Evolutionary conservation across 108 stramenopile genomes (phyloP), one percentile per base, ranked within the genome.

Genomic region (Cyclotella kingstonii): DNA sequence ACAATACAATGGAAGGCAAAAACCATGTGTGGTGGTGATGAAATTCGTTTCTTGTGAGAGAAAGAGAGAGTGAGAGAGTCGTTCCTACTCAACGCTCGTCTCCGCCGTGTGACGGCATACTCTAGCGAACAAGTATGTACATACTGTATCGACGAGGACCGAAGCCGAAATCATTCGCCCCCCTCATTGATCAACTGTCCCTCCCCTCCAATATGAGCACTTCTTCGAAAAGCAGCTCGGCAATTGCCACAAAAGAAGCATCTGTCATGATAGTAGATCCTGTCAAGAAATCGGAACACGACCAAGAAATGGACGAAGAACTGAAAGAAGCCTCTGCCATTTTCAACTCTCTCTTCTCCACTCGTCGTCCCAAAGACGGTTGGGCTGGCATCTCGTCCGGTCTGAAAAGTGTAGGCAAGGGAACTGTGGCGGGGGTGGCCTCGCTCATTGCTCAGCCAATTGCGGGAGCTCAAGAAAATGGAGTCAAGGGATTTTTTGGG

Each of bases 371-470:
- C 18, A 91, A 91, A 69, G 93, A 94, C 76, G 86, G 86, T 0
- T 87, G 84, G 81, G 93, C 93, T 7, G 93, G 93, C 14, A 30
- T 94, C 7, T 63, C 76, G 11, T 84, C 82, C 15, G 93, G 87
- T 15, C 57, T 89, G 2, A 94, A 94, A 51, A 78, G 73, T 17
- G 64, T 86, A 15, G 79, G 70, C 43, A 94, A 90, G 53, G 93
- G 93, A 0, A 87, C 83, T 3, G 79, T 82, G 17, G 89, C 86
- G 19, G 94, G 94, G 17, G 68, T 83, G 1, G 89, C 82, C 12
- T 83, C 83, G 3, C 79, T 92, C 19, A 65, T 95, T 7, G 89
- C 87, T 1, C 84, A 86, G 54, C 94, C 94, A 2, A 85, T 95
- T 43, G 83, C 78, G 2, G 94, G 94, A 1, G 94, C 94, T 2